Evolutionary conservation across 768 basidiomycete genomes (phyloP).

Genomic region (Sutorius australiensis): DNA sequence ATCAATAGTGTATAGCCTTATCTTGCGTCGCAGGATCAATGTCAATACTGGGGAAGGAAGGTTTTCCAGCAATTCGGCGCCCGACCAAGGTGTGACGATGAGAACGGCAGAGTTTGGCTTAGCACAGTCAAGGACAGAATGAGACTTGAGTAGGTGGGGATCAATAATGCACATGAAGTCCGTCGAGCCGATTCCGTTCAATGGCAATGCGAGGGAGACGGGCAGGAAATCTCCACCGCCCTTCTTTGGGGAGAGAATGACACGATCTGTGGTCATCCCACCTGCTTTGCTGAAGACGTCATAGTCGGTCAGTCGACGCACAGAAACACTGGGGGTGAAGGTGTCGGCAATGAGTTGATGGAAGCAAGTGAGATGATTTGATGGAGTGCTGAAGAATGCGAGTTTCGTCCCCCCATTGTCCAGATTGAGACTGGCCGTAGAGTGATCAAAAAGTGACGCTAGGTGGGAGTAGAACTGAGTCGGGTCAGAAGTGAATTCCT

Average conservation of each 20-base stretch:
- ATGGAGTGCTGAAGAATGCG: conserved; percentile 51
- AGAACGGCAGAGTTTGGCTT: conserved; percentile 68
- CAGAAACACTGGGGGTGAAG: conserved; percentile 48
- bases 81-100: conserved; percentile 69
- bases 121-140: conserved; percentile 65
- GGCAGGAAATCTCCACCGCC: conserved; percentile 42
- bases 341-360: conserved; percentile 54
- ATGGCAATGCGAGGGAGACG: conserved; percentile 52
- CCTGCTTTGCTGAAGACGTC: conserved; percentile 74
- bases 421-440: conserved; percentile 26
- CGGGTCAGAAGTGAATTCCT: conserved; percentile 45
- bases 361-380: conserved; percentile 42
- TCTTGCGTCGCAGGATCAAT: conserved; percentile 44
- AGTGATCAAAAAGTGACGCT: conserved; percentile 20
- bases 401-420: conserved; percentile 37
- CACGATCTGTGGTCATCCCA: conserved; percentile 63
- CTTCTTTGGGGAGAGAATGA: conserved; percentile 56
- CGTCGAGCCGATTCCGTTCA: conserved; percentile 48
- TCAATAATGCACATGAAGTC: conserved; percentile 79
- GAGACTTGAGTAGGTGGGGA: conserved; percentile 71
- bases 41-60: conserved; percentile 48
- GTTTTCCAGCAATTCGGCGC: conserved; percentile 68
- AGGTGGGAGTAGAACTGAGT: conserved; percentile 44
- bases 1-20: conserved; percentile 60
- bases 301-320: conserved; percentile 63